These are phyloP conservation scores for Eutrema japonicum DNA, from an alignment of 345 rosid genomes.

Conservation along the genomic window DNA sequence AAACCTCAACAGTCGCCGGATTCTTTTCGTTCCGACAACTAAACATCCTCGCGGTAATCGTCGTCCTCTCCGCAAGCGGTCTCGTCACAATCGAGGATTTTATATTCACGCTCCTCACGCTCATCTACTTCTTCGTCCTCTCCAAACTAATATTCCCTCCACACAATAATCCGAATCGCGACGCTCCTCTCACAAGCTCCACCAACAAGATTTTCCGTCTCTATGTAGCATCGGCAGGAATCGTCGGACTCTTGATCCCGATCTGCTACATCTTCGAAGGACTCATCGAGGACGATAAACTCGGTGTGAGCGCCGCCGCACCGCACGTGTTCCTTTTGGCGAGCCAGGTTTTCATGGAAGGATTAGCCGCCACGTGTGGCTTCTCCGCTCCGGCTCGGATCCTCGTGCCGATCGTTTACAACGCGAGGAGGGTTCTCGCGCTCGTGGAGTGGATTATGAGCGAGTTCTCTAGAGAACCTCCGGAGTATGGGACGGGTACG, in stretches of 20 bases:
- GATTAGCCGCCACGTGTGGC: conserved; percentile 58
- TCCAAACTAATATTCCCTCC: conserved; percentile 62
- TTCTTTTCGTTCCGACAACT: conserved; percentile 65
- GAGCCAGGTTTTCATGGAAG: conserved; percentile 89
- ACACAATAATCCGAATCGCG: conserved; percentile 40
- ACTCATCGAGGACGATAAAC: conserved; percentile 68
- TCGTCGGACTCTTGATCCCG: conserved; percentile 71
- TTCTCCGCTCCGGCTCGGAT: conserved; percentile 76
- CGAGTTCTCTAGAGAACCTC: conserved; percentile 50
- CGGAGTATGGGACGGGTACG: conserved; percentile 17
- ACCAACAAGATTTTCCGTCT: conserved; percentile 50
- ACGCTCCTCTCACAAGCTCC: conserved; percentile 51
- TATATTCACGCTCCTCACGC: conserved; percentile 55
- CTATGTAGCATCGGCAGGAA: conserved; percentile 56
- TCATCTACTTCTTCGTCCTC: conserved; percentile 69
- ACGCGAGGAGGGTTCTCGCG: conserved; percentile 66
- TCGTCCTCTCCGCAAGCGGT: conserved; percentile 71
- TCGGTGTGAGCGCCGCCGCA: conserved; percentile 70
- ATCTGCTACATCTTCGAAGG: conserved; percentile 75
- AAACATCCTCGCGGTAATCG: conserved; percentile 60
- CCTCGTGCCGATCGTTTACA: conserved; percentile 79
- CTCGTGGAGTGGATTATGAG: conserved; percentile 67
- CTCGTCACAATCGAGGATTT: conserved; percentile 64
- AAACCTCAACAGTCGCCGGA: conserved; percentile 27
- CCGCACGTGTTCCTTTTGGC: conserved; percentile 84